Evolutionary conservation across 768 basidiomycete genomes (phyloP).

Genomic region (Suillus brevipes): DNA sequence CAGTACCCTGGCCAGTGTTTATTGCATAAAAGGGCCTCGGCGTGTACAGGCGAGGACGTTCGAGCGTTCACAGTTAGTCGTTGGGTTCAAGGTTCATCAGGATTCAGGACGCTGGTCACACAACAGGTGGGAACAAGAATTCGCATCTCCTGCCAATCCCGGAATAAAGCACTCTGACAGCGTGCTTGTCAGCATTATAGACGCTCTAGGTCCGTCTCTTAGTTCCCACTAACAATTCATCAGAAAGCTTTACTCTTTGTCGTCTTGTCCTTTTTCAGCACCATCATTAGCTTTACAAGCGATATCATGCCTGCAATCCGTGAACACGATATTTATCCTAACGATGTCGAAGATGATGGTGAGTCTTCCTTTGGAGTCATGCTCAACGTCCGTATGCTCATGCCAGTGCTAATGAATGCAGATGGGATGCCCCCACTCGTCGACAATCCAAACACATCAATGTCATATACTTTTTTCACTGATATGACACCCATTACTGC

Average conservation of each 20-base stretch:
- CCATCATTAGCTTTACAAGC: conserved; percentile 4
- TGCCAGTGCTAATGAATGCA: conserved; percentile 21
- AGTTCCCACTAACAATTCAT: conserved; percentile 10
- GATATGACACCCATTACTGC: conserved; percentile 58
- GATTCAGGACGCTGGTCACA: background rate
- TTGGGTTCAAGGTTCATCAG: background rate
- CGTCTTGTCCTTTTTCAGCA: background rate
- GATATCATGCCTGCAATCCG: conserved; percentile 27
- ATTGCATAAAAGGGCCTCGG: background rate
- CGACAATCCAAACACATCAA: conserved; percentile 51
- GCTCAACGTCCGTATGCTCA: background rate
- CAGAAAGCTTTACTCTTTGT: background rate
- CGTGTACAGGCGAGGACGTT: background rate
- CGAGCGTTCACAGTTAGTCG: background rate
- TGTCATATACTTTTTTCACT: conserved; percentile 64
- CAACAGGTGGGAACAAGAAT: conserved; percentile 30
- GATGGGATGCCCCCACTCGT: conserved; percentile 53
- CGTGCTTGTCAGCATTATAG: conserved; percentile 19
- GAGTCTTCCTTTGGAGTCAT: conserved; percentile 6
- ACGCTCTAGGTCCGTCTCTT: conserved; percentile 30
- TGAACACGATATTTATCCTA: conserved; percentile 27
- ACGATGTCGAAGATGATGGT: conserved; percentile 40
- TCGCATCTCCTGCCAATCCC: conserved; percentile 36
- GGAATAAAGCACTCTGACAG: conserved; percentile 35
- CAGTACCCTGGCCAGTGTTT: conserved; percentile 5